Evolutionary conservation across 2,329 filamentous ascomycete genomes (phyloP), one percentile per base, ranked within the genome.

Genomic region (Exophiala calicioides): DNA sequence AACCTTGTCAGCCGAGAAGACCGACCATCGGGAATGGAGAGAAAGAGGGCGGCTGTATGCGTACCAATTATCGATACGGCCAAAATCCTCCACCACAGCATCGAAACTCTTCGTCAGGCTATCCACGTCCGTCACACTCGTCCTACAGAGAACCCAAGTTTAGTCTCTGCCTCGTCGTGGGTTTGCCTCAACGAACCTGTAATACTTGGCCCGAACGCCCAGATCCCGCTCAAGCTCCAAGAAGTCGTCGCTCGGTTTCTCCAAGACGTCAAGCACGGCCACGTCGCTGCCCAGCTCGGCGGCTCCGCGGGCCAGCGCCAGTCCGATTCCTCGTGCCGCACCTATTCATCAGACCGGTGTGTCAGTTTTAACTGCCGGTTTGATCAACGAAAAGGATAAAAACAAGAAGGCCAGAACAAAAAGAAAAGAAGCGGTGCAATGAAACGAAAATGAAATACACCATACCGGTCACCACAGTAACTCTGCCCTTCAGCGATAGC

Each of bases 401-500:
- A n/a, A n/a, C n/a, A n/a, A n/a, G n/a, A n/a, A n/a, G n/a, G n/a
- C n/a, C n/a, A n/a, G n/a, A n/a, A n/a, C n/a, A n/a, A n/a, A n/a
- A n/a, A n/a, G n/a, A n/a, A 19, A 31, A 7, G 5, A 5, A 18
- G 29, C 3, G 4, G 10, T 9, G 8, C 2, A 10, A 7, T n/a
- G 13, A 31, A 19, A 8, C 27, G 3, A n/a, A 6, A 33, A 16
- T 8, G 35, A 3, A 8, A 2, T 16, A 16, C 10, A n/a, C 13
- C 23, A 4, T 33, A 48, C 71, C 71, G 13, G 75, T 75, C 7
- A 78, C 62, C 2, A 76, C 63, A 9, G 72, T 67, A 3, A 68
- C 67, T 50, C 68, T 68, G 58, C 73, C 73, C 38, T 72, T 69
- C 19, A 75, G 72, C 47, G 71, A 73, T 35, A 77, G 63, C 15